Base-by-base conservation (phyloP, 1,139 yeast species). In the Debaryomyces subglobosus region DNA sequence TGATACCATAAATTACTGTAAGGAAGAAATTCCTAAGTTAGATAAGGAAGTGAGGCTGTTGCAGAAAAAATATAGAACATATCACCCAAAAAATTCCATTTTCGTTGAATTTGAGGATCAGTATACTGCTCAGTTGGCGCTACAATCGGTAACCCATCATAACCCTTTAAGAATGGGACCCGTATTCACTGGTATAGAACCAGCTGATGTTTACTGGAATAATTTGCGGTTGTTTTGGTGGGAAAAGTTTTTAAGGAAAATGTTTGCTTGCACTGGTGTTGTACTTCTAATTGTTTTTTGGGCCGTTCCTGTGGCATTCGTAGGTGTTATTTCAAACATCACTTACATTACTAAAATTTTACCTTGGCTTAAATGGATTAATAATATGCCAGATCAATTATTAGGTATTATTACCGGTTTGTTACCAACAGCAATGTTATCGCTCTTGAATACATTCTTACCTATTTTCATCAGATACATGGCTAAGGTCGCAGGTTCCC, bases 261-360 rank as follows among this genome's bases (percentile, higher is more conserved):
- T 81, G 24, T 79, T 78, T 49, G 87, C 96, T 0, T 60, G 74
- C 46, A 77, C 85, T 16, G 82, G 84, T 12, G 79, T 90, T 54
- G 63, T 74, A 37, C 75, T 82, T 3, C 67, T 86, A 56, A 77
- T 89, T 45, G 72, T 88, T 16, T 83, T 89, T 56, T 89, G 96
- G 96, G 86, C 95, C 32, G 77, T 89, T 52, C 96, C 96, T 2
- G 94, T 89, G 12, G 89, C 96, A 4, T 84, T 89, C 52, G 88
- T 89, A 21, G 95, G 96, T 68, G 73, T 84, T 49, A 81, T 89
- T 49, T 86, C 96, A 13, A 89, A 89, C 60, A 72, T 88, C 44
- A 84, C 85, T 48, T 84, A 81, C 59, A 74, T 89, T 56, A 75
- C 75, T n/a, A 62, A 70, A 40, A 82, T 84, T 58, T 72, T 88